Conservation (phyloP, 139 green algal genomes). For the Ettlia oleoabundans region DNA sequence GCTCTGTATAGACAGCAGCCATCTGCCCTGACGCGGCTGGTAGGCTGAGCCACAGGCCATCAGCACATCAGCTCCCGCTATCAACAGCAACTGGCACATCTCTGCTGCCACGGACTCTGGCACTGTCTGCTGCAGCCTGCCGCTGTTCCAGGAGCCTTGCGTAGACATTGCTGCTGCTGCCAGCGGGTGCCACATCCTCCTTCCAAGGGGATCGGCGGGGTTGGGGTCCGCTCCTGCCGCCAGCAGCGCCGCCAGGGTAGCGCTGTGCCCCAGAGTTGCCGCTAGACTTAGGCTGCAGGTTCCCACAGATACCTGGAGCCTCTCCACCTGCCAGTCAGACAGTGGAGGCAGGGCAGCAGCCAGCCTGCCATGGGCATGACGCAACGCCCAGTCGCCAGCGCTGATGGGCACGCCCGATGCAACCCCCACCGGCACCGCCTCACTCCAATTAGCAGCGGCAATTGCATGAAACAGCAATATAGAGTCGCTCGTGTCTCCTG, state of each 20-base stretch:
- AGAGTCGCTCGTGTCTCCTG: no score
- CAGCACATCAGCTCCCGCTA: background rate
- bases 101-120: background rate
- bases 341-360: background rate
- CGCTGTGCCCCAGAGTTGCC: background rate
- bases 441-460: background rate
- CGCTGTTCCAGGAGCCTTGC: background rate
- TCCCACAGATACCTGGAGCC: background rate
- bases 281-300: slow-evolving; percentile 1
- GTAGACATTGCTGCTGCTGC: slow-evolving; percentile 2
- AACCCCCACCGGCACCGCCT: background rate
- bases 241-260: slow-evolving; percentile 14
- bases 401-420: background rate
- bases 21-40: background rate
- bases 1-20: slow-evolving; percentile 4
- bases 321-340: background rate
- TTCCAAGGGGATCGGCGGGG: background rate
- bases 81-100: slow-evolving; percentile 2
- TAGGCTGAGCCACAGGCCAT: background rate
- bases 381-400: no score
- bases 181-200: background rate
- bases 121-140: background rate
- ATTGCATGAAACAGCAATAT: slow-evolving; percentile 4
- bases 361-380: background rate
- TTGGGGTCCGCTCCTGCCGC: background rate